Evolutionary conservation across 2,329 filamentous ascomycete genomes (phyloP).

Genomic region (Colletotrichum sp.): DNA sequence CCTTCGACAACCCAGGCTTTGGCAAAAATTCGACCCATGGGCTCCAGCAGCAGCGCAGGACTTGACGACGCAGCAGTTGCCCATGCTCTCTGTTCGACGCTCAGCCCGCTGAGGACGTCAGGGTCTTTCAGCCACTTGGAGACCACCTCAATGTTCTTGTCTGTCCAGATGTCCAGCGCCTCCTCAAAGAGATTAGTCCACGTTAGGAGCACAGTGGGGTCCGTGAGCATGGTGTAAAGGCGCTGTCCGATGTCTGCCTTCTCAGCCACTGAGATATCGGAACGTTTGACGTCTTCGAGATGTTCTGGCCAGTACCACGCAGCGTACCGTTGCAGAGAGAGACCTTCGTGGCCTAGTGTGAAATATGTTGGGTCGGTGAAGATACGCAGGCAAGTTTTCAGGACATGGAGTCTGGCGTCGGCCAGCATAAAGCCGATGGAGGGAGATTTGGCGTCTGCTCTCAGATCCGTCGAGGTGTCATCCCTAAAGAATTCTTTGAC

Average conservation of each 20-base stretch:
- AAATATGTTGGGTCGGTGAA: slow-evolving; percentile 34
- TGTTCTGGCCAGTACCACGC: slow-evolving; percentile 53
- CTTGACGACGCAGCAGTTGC: slow-evolving; percentile 28
- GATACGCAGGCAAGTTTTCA: slow-evolving; percentile 43
- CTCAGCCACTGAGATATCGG: slow-evolving; percentile 27
- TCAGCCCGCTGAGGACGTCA: slow-evolving; percentile 33
- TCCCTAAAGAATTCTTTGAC: slow-evolving; percentile 43
- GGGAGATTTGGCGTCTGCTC: slow-evolving; percentile 11
- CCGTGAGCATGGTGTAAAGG: slow-evolving; percentile 41
- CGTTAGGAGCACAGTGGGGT: slow-evolving; percentile 38
- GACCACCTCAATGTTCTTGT: slow-evolving; percentile 40
- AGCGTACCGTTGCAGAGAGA: slow-evolving; percentile 35
- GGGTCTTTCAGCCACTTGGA: slow-evolving; percentile 39
- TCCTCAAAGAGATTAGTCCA: slow-evolving; percentile 48
- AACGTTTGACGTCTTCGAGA: slow-evolving; percentile 36
- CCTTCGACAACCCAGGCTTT: slow-evolving; percentile 40
- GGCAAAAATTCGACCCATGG: slow-evolving; percentile 42
- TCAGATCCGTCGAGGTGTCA: slow-evolving; percentile 29
- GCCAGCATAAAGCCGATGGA: slow-evolving; percentile 39
- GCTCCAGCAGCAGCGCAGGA: slow-evolving; percentile 37
- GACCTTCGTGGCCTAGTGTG: slow-evolving; percentile 21
- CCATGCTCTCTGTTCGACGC: slow-evolving; percentile 34
- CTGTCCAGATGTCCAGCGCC: slow-evolving; percentile 45
- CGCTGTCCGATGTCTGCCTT: slow-evolving; percentile 37
- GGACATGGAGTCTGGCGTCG: slow-evolving; percentile 39